These are phyloP conservation scores for Suillus weaverae DNA, from an alignment of 768 basidiomycete genomes.

Conservation along the genomic window DNA sequence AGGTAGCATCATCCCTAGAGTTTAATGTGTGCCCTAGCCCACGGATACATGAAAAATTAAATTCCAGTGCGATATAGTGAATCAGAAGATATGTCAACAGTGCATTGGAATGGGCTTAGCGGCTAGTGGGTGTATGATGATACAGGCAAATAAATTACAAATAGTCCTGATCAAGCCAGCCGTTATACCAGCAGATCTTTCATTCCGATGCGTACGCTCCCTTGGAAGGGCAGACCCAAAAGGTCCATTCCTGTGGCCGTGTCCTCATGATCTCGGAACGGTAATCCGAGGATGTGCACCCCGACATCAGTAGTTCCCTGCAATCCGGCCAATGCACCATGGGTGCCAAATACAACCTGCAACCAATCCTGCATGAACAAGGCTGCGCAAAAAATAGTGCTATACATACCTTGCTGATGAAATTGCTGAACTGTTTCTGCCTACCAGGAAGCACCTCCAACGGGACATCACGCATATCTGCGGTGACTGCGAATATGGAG, in stretches of 20 bases:
- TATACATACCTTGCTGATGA: conserved; percentile 68
- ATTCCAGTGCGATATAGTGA: background rate
- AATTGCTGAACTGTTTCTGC: conserved; percentile 71
- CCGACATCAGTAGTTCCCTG: conserved; percentile 62
- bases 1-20: background rate
- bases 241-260: conserved; percentile 45
- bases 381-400: conserved; percentile 4
- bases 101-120: background rate
- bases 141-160: background rate
- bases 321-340: conserved; percentile 70
- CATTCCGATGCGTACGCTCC: conserved; percentile 67
- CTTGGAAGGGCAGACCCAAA: conserved; percentile 63
- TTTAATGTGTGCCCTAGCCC: background rate
- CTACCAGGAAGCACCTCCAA: conserved; percentile 77
- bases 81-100: background rate
- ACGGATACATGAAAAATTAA: background rate
- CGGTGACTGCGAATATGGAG: conserved; percentile 56
- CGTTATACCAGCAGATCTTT: conserved; percentile 24
- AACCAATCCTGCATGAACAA: conserved; percentile 8
- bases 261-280: conserved; percentile 36
- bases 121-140: background rate
- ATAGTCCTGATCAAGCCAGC: background rate
- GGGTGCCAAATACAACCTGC: conserved; percentile 67
- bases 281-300: conserved; percentile 60
- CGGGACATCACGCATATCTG: conserved; percentile 71